Evolutionary conservation across 2,329 filamentous ascomycete genomes (phyloP), one percentile per base, ranked within the genome.

Genomic region (Grosmannia serpens): DNA sequence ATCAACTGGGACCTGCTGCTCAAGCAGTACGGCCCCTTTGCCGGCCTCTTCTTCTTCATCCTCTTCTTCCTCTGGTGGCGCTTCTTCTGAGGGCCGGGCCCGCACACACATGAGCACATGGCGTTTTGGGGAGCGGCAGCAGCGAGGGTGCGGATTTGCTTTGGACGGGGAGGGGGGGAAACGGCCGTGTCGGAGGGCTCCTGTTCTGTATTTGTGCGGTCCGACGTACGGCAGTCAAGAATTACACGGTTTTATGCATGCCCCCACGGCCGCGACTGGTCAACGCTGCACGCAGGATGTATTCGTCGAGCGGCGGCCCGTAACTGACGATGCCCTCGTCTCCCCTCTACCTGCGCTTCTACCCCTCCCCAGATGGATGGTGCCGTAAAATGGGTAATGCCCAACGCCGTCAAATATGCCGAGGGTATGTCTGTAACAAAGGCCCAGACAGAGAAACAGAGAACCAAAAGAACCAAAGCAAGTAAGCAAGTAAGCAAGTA

Each of bases 1-100:
- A 99, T 99, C 72, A 99, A 99, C 72, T 99, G 94, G 95, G 92
- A 99, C 72, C 75, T 97, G 70, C 76, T 99, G 70, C 65, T 97
- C 62, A 96, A 96, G 79, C 92, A 96, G 83, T 99, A 97, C 70
- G 94, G 91, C 1, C 94, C 94, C 3, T 85, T 97, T 73, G 92
- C 82, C 31, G 89, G 81, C 3, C 76, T 97, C 59, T 90, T 81
- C 2, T 77, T 96, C 59, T 84, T 97, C 62, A 85, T 97, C 61
- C 70, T 97, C 57, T 71, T 96, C 62, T 91, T 97, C 73, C 74
- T 97, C 62, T 95, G 88, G 81, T 92, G 90, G 87, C 84, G 91
- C 63, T 96, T 97, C 76, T 95, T 96, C 73, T 96, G 70, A 27
- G 35, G 41, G 15, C 35, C 35, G 13, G 13, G 13, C 15, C 17